Evolutionary conservation across 2,329 filamentous ascomycete species (phyloP).

Genomic region (Lachnellula suecica): DNA sequence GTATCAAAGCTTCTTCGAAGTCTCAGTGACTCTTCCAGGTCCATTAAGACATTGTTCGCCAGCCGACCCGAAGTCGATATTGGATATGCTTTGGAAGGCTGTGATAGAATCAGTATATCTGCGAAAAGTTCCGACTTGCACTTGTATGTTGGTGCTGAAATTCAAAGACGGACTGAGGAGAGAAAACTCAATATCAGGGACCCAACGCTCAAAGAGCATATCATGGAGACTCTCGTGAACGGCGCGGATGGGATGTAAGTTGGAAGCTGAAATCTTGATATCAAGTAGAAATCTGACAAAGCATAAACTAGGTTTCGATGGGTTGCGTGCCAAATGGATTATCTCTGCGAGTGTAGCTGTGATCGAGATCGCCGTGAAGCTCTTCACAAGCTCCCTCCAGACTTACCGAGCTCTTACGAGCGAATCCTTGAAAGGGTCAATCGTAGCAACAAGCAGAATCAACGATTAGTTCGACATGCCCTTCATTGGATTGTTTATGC

Average conservation of each 20-base stretch:
- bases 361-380: constrained; percentile 25
- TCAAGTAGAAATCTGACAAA: not conserved
- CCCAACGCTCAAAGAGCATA: constrained; percentile 14
- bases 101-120: constrained; percentile 5
- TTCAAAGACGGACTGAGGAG: constrained; percentile 9
- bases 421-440: constrained; percentile 27
- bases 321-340: constrained; percentile 33
- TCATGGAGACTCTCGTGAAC: constrained; percentile 12
- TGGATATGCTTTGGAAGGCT: not conserved
- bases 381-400: constrained; percentile 25
- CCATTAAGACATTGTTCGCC: constrained; percentile 13
- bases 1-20: constrained; percentile 8
- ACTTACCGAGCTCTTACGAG: constrained; percentile 26
- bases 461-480: constrained; percentile 16
- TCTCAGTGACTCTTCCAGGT: constrained; percentile 5
- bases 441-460: constrained; percentile 11
- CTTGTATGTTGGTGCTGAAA: constrained; percentile 10
- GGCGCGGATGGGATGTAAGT: constrained; percentile 26
- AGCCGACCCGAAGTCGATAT: constrained; percentile 19
- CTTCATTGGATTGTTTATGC: constrained; percentile 19
- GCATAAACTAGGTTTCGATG: constrained; percentile 29
- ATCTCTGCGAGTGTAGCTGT: constrained; percentile 26
- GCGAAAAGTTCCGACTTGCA: constrained; percentile 14
- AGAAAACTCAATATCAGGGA: constrained; percentile 7
- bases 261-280: not conserved